Base-by-base conservation (phyloP, 495 filamentous ascomycete genomes). In the Hypoxylon crocopeplum region DNA sequence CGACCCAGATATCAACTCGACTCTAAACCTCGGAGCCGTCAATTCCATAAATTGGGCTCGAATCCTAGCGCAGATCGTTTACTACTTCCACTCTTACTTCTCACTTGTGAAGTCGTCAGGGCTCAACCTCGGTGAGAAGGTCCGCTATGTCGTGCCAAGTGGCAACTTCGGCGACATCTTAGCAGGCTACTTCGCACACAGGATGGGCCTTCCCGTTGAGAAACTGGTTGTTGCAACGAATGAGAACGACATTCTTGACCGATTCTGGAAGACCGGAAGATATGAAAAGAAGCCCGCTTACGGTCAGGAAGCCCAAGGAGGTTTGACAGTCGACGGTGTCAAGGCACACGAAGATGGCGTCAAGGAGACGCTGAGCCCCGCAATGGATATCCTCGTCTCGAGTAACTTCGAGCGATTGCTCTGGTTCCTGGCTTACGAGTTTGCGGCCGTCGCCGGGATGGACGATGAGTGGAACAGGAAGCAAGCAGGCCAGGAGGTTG, bases 111-210 rank as follows among this genome's bases (percentile, higher is more conserved):
- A 79, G 58, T 77, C 78, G 37, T 75, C 73, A 0, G 75, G 77
- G 21, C 79, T 82, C 49, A 74, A 79, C 29, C 69, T 82, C 1
- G 77, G 77, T 12, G 75, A 82, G 49, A 85, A 86, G 59, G 77
- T 97, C 49, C 84, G 90, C 38, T 92, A 90, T 65, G 88, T 93
- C 7, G 87, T 90, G 0, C 94, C 94, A 1, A 90, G 91, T 2
- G 93, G 94, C 10, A 98, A 98, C 80, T 98, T 98, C 69, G 93
- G 93, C n/a, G 87, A 98, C 69, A 88, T 98, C 62, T 82, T 97
- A 2, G 93, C 94, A 0, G 94, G 94, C 36, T 98, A 89, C 71
- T 96, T 97, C 67, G 92, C 93, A 0, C 86, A 86, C 59, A 81
- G 84, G 55, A 97, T 98, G 92, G 94, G 94, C 38, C 84, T 97